A percentile compares a stretch with the other conserved stretches of the same genome.
phyloP scores from a whole-genome alignment of 352 stramenopile genomes.

The Pythium periplocum region DNA sequence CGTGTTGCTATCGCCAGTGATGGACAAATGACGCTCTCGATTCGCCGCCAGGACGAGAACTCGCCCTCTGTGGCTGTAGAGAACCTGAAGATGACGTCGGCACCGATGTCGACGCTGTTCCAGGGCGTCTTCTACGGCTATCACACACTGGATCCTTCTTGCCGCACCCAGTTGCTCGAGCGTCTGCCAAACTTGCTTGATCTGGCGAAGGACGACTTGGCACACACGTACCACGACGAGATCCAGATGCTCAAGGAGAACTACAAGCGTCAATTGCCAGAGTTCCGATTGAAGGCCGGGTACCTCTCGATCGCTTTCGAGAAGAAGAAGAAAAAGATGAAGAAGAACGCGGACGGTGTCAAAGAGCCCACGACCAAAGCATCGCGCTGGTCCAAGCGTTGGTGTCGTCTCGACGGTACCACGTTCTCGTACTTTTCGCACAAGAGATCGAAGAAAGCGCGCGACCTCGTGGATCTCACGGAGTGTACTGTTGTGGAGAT shows the following conservation, averaged over 20 bases:
- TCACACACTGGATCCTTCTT: constrained; percentile 48
- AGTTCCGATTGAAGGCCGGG: constrained; percentile 76
- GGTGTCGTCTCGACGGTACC: constrained; percentile 72
- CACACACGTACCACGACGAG: constrained; percentile 82
- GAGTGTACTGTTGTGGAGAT: constrained; percentile 70
- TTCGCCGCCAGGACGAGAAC: constrained; percentile 18
- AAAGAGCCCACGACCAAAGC: constrained; percentile 54
- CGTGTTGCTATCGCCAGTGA: constrained; percentile 42
- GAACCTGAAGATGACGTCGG: constrained; percentile 24
- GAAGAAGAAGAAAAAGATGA: constrained; percentile 53
- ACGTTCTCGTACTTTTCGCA: constrained; percentile 79
- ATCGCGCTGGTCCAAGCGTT: constrained; percentile 80
- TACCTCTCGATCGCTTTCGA: constrained; percentile 76
- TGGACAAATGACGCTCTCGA: constrained; percentile 33
- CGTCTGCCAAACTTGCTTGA: constrained; percentile 63
- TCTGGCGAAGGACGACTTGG: constrained; percentile 67
- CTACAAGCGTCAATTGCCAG: constrained; percentile 73
- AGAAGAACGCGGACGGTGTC: constrained; percentile 45
- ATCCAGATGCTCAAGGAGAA: constrained; percentile 79
- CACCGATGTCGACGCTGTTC: constrained; percentile 51
- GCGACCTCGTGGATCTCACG: constrained; percentile 68
- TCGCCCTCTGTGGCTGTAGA: constrained; percentile 11
- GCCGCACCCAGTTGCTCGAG: constrained; percentile 61
- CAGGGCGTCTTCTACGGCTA: constrained; percentile 78
- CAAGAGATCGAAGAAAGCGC: constrained; percentile 69